phyloP scores from a whole-genome alignment of 1,284 basidiomycete species.

The Cryptococcus floricola region DNA sequence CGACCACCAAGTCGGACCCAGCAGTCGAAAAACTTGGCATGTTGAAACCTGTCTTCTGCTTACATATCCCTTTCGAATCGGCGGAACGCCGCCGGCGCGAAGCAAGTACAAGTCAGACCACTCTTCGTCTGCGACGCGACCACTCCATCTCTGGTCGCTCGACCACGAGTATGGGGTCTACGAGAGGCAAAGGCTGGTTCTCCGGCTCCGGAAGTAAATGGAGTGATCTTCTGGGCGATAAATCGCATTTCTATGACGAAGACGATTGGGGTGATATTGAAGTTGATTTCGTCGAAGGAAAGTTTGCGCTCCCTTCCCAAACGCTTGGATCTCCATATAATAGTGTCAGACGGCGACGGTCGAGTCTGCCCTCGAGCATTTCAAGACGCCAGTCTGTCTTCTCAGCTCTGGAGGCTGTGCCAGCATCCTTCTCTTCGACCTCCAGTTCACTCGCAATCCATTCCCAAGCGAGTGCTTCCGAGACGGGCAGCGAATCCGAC shows the following conservation, averaged over 20 bases:
- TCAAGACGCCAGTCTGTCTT: background rate
- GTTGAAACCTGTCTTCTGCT: slow-evolving; percentile 30
- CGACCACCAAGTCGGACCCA: background rate
- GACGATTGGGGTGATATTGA: slow-evolving; percentile 4
- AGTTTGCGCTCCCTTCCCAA: slow-evolving; percentile 12
- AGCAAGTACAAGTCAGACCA: slow-evolving; percentile 16
- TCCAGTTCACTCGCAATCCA: background rate
- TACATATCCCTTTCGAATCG: slow-evolving; percentile 15
- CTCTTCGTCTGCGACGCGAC: slow-evolving; percentile 20
- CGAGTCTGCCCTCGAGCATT: background rate
- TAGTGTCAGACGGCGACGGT: background rate
- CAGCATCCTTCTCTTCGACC: background rate
- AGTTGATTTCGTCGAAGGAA: slow-evolving; percentile 22
- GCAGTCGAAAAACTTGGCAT: background rate
- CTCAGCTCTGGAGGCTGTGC: background rate
- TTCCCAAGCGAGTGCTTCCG: background rate
- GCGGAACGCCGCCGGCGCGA: background rate
- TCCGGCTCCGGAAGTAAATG: slow-evolving; percentile 15
- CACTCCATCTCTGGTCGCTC: slow-evolving; percentile 12
- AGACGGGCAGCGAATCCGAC: background rate
- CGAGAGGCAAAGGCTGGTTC: slow-evolving; percentile 19
- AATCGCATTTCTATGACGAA: background rate
- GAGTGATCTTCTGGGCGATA: slow-evolving; percentile 18
- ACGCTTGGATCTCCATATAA: background rate
- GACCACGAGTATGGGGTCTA: slow-evolving; percentile 11